Conservation (phyloP, 192 early-diverging fungal species). For the Mortierella alpina region DNA sequence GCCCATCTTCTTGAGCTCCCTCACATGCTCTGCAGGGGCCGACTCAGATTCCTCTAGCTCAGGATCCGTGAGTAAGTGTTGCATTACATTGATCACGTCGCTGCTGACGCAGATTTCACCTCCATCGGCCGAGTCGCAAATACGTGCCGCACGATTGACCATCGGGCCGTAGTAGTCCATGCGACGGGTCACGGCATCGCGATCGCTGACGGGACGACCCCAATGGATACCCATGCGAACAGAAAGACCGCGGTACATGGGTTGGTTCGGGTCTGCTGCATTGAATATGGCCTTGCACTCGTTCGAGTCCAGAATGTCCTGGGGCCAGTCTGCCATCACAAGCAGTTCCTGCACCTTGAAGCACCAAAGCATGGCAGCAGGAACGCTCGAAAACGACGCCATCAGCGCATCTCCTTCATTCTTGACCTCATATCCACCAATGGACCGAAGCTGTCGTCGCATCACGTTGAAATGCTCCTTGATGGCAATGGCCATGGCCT, state of each 20-base stretch:
- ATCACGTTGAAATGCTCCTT: slow-evolving; percentile 87
- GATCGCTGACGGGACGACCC: slow-evolving; percentile 87
- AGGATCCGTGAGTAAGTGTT: slow-evolving; percentile 35
- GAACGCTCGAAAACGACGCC: slow-evolving; percentile 87
- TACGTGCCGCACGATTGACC: slow-evolving; percentile 88
- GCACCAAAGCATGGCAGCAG: slow-evolving; percentile 87
- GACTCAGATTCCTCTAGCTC: slow-evolving; percentile 32
- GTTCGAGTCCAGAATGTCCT: slow-evolving; percentile 80
- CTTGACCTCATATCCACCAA: slow-evolving; percentile 95
- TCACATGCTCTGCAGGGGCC: slow-evolving; percentile 31
- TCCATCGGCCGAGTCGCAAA: slow-evolving; percentile 87
- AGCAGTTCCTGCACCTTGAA: slow-evolving; percentile 87
- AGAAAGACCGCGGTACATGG: slow-evolving; percentile 87
- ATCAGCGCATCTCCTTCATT: slow-evolving; percentile 97
- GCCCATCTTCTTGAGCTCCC: slow-evolving; percentile 73
- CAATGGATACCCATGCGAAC: slow-evolving; percentile 96
- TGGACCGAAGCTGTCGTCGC: slow-evolving; percentile 81
- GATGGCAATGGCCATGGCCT: slow-evolving; percentile 88
- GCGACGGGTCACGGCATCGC: slow-evolving; percentile 87
- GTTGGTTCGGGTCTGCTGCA: slow-evolving; percentile 57
- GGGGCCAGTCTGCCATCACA: slow-evolving; percentile 87
- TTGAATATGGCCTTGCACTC: slow-evolving; percentile 82
- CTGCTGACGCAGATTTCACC: slow-evolving; percentile 90
- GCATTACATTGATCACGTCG: slow-evolving; percentile 68
- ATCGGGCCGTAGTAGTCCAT: slow-evolving; percentile 98